These are phyloP conservation scores for Cladosporium oxysporum DNA, from an alignment of 2,329 filamentous ascomycete genomes.

Conservation along the genomic window DNA sequence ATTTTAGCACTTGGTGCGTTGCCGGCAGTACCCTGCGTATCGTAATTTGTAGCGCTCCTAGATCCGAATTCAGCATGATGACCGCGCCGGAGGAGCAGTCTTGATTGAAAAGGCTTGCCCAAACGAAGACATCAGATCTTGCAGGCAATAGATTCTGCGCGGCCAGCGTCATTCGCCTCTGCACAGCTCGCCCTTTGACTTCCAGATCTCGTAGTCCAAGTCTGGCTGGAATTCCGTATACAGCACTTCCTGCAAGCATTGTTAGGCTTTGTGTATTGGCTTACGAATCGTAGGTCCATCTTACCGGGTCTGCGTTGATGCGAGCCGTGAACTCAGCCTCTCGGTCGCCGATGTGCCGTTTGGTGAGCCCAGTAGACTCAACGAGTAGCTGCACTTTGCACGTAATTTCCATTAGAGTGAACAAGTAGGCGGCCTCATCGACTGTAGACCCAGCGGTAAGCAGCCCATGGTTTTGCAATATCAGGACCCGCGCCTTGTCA, in stretches of 20 bases:
- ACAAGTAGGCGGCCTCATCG: slow-evolving; percentile 42
- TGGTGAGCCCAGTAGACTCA: slow-evolving; percentile 57
- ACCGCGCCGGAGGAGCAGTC: slow-evolving; percentile 20
- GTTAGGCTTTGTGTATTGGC: not conserved
- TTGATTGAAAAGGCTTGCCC: not conserved
- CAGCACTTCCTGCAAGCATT: slow-evolving; percentile 36
- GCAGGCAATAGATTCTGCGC: not conserved
- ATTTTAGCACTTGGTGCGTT: slow-evolving; percentile 27
- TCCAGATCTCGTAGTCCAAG: slow-evolving; percentile 16
- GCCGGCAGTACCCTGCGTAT: slow-evolving; percentile 40
- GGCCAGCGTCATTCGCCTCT: slow-evolving; percentile 6
- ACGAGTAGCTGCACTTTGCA: slow-evolving; percentile 66
- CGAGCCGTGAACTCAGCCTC: slow-evolving; percentile 53
- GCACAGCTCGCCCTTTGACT: slow-evolving; percentile 4
- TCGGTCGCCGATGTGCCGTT: slow-evolving; percentile 52
- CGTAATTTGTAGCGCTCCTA: too few species aligned
- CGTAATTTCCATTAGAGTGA: slow-evolving; percentile 48
- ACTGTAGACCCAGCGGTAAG: slow-evolving; percentile 43
- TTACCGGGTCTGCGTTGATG: slow-evolving; percentile 41
- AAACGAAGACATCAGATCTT: not conserved
- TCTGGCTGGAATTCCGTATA: slow-evolving; percentile 50
- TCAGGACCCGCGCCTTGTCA: slow-evolving; percentile 37
- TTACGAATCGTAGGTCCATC: not conserved
- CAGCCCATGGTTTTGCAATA: slow-evolving; percentile 45
- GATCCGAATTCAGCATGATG: slow-evolving; percentile 23